Base-by-base conservation (phyloP, 2,329 filamentous ascomycete genomes). In the Seiridium unicorne region DNA sequence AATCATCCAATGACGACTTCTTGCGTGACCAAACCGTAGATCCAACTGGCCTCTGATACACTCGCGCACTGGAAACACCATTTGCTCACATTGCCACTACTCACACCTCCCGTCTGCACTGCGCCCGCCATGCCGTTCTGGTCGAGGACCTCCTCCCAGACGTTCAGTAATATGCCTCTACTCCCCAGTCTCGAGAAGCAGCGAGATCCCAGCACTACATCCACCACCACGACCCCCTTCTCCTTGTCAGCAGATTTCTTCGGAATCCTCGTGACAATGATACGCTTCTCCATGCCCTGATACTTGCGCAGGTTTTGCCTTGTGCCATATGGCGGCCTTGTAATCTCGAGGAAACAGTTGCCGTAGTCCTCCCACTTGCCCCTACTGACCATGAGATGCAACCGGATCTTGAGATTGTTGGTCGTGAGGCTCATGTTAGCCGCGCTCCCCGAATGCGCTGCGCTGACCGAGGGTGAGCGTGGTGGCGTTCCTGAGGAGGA, bases 321-420 rank as follows among this genome's bases (percentile, higher is more conserved):
- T 73, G 83, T 84, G 5, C 84, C 85, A 42, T 76, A 84, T 56
- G 81, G 89, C n/a, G 92, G 90, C 18, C 87, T 85, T 72, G 93
- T 87, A 68, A 99, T 92, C 13, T 90, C 92, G 61, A 99, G 79
- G 44, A 87, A 83, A 62, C 93, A 96, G 66, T 91, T 88, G 64
- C 95, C 94, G 78, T 93, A 88, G 72, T 98, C 93, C 62, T 92
- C 88, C 95, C 95, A 99, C 72, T 94, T 94, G 55, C 87, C 87
- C 10, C 86, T 81, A 1, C 85, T 81, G 61, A 93, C 89, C 55
- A 94, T 88, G 54, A 91, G 81, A 73, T 98, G 97, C 10, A 98
- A 84, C 42, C 93, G 84, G 66, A 97, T 91, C 67, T 93, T 93
- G 56, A 94, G 87, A 68, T 95, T 93, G 58, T 89, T 89, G 60